phyloP scores from a whole-genome alignment of 257 asterid species.

The Solanum infundibuliforme region DNA sequence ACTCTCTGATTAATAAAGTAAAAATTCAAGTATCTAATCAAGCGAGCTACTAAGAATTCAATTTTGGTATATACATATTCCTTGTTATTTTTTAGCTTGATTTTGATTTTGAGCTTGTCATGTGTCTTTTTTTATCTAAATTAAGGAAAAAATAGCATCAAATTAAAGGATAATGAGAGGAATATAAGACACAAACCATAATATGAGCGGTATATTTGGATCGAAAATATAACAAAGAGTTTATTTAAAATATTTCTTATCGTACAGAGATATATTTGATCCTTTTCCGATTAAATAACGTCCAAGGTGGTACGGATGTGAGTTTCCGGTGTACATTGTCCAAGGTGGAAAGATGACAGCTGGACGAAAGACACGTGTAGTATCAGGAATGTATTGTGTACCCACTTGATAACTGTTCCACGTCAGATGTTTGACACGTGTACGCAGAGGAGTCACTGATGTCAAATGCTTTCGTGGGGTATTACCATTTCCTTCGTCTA shows the following conservation, averaged over 20 bases:
- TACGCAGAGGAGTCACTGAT: not conserved
- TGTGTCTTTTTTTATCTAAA: no score
- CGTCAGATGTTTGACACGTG: conserved; percentile 2
- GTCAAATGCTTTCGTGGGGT: not conserved
- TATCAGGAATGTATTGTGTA: not conserved
- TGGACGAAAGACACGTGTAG: conserved; percentile 6
- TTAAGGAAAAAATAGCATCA: no score
- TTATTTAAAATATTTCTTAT: no score
- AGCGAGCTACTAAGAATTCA: not conserved
- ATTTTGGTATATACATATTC: no score
- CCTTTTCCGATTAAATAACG: not conserved
- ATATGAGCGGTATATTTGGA: no score
- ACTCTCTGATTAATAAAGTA: not conserved
- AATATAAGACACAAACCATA: no score
- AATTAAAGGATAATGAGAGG: no score
- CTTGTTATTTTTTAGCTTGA: not conserved
- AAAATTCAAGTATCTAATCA: not conserved
- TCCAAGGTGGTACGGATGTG: not conserved
- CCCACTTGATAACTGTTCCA: conserved; percentile 11
- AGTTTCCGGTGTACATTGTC: not conserved
- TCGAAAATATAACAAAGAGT: no score
- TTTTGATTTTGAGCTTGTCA: not conserved
- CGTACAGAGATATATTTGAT: no score
- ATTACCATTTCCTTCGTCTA: no score
- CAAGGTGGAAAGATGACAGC: not conserved